Evolutionary conservation across 2,329 filamentous ascomycete species (phyloP).

Genomic region (Aspergillus novofumigatus): DNA sequence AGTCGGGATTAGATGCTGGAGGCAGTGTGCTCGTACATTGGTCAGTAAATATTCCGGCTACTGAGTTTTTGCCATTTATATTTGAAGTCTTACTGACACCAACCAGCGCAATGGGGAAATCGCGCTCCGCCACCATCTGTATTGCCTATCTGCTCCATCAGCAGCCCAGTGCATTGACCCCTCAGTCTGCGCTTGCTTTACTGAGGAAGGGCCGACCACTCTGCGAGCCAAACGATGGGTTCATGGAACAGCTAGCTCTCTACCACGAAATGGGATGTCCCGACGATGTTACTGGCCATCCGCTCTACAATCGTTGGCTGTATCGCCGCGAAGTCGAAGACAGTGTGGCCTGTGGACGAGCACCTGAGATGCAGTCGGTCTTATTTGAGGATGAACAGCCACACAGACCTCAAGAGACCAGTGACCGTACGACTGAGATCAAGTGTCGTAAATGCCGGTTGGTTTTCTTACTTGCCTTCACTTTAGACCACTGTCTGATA

Average conservation of each 20-base stretch:
- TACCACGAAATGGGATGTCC: conserved; percentile 87
- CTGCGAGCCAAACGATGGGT: conserved; percentile 85
- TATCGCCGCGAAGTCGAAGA: conserved; percentile 63
- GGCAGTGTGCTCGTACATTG: conserved; percentile 65
- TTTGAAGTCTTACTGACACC: conserved; percentile 4
- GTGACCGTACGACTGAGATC: conserved; percentile 51
- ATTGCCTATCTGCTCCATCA: conserved; percentile 75
- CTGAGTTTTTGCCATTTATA: conserved; percentile 20
- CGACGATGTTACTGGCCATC: conserved; percentile 61
- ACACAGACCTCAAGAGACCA: conserved; percentile 15
- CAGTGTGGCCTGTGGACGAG: conserved; percentile 69
- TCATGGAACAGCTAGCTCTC: conserved; percentile 81
- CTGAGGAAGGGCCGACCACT: conserved; percentile 68
- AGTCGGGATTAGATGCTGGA: conserved; percentile 63
- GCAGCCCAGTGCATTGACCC: conserved; percentile 54
- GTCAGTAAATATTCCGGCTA: conserved; percentile 42
- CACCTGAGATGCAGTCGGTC: conserved; percentile 70
- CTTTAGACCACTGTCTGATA: conserved; percentile 5
- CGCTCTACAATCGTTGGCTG: conserved; percentile 75
- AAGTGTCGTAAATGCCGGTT: conserved; percentile 87
- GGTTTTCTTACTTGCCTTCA: conserved; percentile 35
- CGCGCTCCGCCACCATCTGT: conserved; percentile 78
- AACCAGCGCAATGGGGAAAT: conserved; percentile 88
- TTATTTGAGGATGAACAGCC: conserved; percentile 62
- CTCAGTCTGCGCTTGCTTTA: conserved; percentile 63